Conservation (phyloP, 2,329 filamentous ascomycete species). For the Orbilia javanica region DNA sequence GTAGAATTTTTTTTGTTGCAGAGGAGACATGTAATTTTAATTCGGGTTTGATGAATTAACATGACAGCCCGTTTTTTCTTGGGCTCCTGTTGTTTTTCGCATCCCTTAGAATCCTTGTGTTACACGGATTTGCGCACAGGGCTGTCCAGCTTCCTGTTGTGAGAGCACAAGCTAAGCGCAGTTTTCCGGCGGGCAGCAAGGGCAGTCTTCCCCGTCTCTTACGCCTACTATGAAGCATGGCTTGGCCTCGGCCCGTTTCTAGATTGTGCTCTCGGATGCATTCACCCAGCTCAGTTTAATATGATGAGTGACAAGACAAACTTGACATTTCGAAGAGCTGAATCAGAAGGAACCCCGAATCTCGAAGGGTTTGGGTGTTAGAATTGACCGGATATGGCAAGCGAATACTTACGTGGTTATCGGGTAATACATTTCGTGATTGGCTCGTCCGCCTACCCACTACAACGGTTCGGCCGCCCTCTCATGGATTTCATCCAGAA, state of each 20-base stretch:
- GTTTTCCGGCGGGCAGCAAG: constrained; percentile 18
- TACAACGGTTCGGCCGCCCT: constrained; percentile 51
- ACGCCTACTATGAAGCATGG: not conserved
- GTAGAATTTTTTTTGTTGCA: not conserved
- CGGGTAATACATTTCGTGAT: constrained; percentile 44
- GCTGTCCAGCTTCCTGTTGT: not conserved
- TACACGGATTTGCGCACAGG: constrained; percentile 17
- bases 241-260: not conserved
- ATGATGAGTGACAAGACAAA: not conserved
- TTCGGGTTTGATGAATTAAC: not conserved
- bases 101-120: constrained; percentile 1
- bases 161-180: constrained; percentile 10
- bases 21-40: too few species aligned
- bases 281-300: not conserved
- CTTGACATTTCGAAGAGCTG: not conserved
- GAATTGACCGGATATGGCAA: constrained; percentile 56
- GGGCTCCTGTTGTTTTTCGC: not conserved
- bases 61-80: not conserved
- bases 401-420: constrained; percentile 16
- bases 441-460: constrained; percentile 48
- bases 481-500: constrained; percentile 12
- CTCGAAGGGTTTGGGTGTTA: constrained; percentile 1
- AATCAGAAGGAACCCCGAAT: not conserved
- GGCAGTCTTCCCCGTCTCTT: constrained; percentile 6
- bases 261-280: not conserved